Evolutionary conservation across 2,329 filamentous ascomycete species (phyloP).

Genomic region (Talaromyces funiculosus): DNA sequence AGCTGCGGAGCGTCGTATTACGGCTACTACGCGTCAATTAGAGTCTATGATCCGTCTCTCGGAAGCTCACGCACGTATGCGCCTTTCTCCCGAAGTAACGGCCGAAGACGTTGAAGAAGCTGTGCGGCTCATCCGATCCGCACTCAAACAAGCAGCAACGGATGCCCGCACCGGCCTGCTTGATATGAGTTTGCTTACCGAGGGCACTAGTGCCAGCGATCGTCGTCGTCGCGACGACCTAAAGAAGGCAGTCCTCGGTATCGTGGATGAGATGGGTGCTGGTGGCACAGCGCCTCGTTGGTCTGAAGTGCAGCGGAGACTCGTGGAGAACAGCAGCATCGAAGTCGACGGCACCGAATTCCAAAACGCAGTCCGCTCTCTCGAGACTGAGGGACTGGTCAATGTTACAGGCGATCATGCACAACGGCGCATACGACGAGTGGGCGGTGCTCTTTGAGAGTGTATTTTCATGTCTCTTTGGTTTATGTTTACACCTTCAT

Average conservation of each 20-base stretch:
- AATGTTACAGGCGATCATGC: slow-evolving; percentile 79
- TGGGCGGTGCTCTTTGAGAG: slow-evolving; percentile 46
- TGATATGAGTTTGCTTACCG: slow-evolving; percentile 91
- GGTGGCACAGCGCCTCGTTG: slow-evolving; percentile 64
- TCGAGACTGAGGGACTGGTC: slow-evolving; percentile 81
- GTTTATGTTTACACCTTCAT: neutral
- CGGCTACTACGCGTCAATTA: slow-evolving; percentile 90
- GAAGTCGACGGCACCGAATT: slow-evolving; percentile 76
- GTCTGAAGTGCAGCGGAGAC: slow-evolving; percentile 66
- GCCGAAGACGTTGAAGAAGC: slow-evolving; percentile 81
- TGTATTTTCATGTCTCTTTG: neutral
- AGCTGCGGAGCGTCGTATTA: slow-evolving; percentile 89
- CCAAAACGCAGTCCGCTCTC: slow-evolving; percentile 66
- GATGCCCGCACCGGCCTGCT: slow-evolving; percentile 86
- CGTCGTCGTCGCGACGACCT: slow-evolving; percentile 75
- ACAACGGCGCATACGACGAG: slow-evolving; percentile 72
- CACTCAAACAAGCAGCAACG: slow-evolving; percentile 95
- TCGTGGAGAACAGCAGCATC: slow-evolving; percentile 65
- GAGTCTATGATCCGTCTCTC: slow-evolving; percentile 97
- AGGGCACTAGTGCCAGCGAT: slow-evolving; percentile 88
- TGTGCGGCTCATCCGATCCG: slow-evolving; percentile 84
- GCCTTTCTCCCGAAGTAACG: slow-evolving; percentile 69
- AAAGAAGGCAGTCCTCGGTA: slow-evolving; percentile 67
- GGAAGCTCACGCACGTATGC: slow-evolving; percentile 98
- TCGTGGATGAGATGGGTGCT: slow-evolving; percentile 75